Percentiles rank a stretch among this genome's conserved stretches.
These are phyloP conservation scores for Rhynchosporium graminicola DNA, from an alignment of 2,329 filamentous ascomycete species.

Conservation along the genomic window DNA sequence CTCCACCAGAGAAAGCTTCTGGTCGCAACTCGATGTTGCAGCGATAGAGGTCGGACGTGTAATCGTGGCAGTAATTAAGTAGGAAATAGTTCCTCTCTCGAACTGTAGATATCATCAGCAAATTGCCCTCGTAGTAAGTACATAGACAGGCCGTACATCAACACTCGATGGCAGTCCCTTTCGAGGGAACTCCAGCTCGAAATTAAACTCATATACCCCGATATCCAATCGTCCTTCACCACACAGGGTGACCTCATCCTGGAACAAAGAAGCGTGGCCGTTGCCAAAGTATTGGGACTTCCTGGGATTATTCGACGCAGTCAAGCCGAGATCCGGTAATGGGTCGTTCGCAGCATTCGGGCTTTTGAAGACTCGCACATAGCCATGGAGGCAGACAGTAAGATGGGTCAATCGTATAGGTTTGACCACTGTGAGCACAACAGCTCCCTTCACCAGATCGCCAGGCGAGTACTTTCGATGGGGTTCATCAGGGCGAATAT, in stretches of 20 bases:
- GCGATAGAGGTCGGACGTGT: conserved; percentile 86
- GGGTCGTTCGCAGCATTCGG: conserved; percentile 56
- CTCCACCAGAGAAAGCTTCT: conserved; percentile 77
- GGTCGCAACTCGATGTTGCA: conserved; percentile 76
- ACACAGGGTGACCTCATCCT: conserved; percentile 78
- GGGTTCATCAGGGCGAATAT: conserved; percentile 74
- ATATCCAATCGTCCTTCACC: conserved; percentile 75
- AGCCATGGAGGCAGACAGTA: conserved; percentile 75
- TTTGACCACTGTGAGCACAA: conserved; percentile 72
- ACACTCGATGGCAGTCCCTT: conserved; percentile 85
- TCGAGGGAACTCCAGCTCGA: conserved; percentile 69
- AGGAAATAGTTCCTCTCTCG: conserved; percentile 89
- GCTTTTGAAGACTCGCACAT: conserved; percentile 74
- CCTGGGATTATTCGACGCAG: conserved; percentile 42
- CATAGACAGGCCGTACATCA: conserved; percentile 63
- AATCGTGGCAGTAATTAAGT: conserved; percentile 85
- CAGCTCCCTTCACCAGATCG: conserved; percentile 70
- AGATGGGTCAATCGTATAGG: conserved; percentile 78
- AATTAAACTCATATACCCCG: conserved; percentile 78
- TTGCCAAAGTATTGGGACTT: conserved; percentile 66
- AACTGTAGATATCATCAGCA: conserved; percentile 61
- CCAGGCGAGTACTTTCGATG: conserved; percentile 76
- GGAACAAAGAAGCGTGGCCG: conserved; percentile 77
- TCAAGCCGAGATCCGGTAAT: conserved; percentile 42
- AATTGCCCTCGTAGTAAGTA: not conserved